Evolutionary conservation across 768 basidiomycete genomes (phyloP).

Genomic region (Boletellus emodensis): DNA sequence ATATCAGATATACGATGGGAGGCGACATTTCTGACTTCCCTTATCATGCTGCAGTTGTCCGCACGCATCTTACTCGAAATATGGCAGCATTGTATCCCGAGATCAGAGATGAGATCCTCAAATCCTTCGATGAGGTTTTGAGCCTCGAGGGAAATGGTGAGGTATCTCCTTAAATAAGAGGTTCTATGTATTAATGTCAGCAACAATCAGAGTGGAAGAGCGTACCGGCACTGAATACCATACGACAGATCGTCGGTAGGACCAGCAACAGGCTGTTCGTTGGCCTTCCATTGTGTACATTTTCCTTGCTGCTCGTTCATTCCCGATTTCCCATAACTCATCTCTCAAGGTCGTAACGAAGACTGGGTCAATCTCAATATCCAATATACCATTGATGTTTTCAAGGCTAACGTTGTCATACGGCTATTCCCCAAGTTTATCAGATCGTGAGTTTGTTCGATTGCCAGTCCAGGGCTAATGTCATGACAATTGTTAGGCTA

Average conservation of each 20-base stretch:
- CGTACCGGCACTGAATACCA: slow-evolving; percentile 23
- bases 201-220: slow-evolving; percentile 36
- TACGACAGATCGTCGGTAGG: slow-evolving; percentile 37
- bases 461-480: background rate
- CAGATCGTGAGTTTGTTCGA: slow-evolving; percentile 21
- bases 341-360: slow-evolving; percentile 35
- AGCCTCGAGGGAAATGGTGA: slow-evolving; percentile 13
- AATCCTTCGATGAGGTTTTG: slow-evolving; percentile 39
- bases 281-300: slow-evolving; percentile 44
- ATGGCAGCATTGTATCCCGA: slow-evolving; percentile 37
- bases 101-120: slow-evolving; percentile 41
- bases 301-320: background rate
- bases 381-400: slow-evolving; percentile 27
- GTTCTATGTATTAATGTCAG: background rate
- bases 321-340: background rate
- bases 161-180: background rate
- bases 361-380: slow-evolving; percentile 33
- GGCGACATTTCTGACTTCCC: slow-evolving; percentile 22
- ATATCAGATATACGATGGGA: slow-evolving; percentile 36
- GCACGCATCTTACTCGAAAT: slow-evolving; percentile 33
- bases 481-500: slow-evolving; percentile 6
- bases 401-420: slow-evolving; percentile 17
- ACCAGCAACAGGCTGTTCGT: slow-evolving; percentile 45
- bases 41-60: slow-evolving; percentile 31
- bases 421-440: slow-evolving; percentile 31